Conservation (phyloP, 2,329 filamentous ascomycete genomes). For the Neobulgaria alba region DNA sequence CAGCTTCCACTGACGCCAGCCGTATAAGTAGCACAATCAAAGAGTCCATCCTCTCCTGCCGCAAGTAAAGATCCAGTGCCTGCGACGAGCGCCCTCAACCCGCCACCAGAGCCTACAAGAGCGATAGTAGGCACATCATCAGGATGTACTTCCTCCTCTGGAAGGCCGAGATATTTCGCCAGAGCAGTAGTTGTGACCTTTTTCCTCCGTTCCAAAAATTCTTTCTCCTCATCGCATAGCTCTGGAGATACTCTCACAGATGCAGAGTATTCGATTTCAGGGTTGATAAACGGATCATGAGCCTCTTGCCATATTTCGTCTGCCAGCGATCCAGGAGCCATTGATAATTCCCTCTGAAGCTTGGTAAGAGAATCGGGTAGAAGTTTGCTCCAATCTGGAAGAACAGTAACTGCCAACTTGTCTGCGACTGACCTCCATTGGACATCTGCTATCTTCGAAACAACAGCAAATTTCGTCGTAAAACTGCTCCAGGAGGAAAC, state of each 20-base stretch:
- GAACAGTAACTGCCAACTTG: conserved; percentile 58
- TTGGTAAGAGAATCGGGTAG: conserved; percentile 73
- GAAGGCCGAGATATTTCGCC: conserved; percentile 71
- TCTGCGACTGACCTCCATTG: conserved; percentile 48
- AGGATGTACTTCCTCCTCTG: conserved; percentile 75
- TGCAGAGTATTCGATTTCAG: conserved; percentile 78
- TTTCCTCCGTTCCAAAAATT: conserved; percentile 62
- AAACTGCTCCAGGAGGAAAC: conserved; percentile 27
- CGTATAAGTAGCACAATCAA: conserved; percentile 91
- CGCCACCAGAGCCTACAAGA: conserved; percentile 89
- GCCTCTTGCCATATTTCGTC: conserved; percentile 93
- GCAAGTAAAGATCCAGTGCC: conserved; percentile 83
- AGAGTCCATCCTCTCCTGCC: conserved; percentile 75
- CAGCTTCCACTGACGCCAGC: conserved; percentile 93
- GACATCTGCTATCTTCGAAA: conserved; percentile 45
- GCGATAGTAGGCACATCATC: conserved; percentile 92
- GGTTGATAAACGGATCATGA: conserved; percentile 72
- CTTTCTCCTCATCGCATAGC: conserved; percentile 75
- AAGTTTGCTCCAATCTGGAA: conserved; percentile 74
- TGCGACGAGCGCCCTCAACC: conserved; percentile 80
- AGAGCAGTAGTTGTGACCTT: conserved; percentile 62
- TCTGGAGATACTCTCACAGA: conserved; percentile 72
- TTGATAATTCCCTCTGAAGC: conserved; percentile 77
- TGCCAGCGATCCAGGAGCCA: conserved; percentile 79
- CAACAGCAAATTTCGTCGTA: conserved; percentile 25